Conservation (phyloP, 2,329 filamentous ascomycete genomes). For the Ophiostoma montium region DNA sequence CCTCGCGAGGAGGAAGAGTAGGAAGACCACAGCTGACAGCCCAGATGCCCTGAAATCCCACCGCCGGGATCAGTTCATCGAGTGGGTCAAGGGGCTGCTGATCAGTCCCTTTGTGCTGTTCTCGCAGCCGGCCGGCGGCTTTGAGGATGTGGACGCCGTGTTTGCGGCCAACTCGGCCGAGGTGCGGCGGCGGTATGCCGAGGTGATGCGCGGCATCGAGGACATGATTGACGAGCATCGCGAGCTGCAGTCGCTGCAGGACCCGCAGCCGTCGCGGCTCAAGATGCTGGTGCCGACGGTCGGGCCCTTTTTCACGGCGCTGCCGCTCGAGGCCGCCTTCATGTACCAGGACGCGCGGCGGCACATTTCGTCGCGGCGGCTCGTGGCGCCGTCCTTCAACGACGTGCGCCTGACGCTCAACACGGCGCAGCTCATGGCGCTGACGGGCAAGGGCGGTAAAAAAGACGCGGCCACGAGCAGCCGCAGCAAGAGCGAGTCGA, state of each 20-base stretch:
- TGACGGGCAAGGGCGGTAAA: constrained; percentile 22
- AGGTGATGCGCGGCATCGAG: constrained; percentile 92
- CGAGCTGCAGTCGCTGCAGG: constrained; percentile 47
- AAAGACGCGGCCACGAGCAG: constrained; percentile 28
- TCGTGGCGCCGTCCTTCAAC: constrained; percentile 94
- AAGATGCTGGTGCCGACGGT: constrained; percentile 83
- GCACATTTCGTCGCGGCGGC: constrained; percentile 78
- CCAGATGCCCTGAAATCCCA: constrained; percentile 63
- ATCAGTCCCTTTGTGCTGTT: constrained; percentile 95
- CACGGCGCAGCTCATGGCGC: constrained; percentile 83
- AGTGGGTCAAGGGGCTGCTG: constrained; percentile 93
- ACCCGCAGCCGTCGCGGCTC: constrained; percentile 68
- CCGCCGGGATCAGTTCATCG: constrained; percentile 74
- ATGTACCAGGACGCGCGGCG: constrained; percentile 75
- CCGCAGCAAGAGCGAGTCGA: constrained; percentile 19
- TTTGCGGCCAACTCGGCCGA: constrained; percentile 61
- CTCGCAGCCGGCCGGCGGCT: constrained; percentile 81
- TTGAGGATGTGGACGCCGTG: constrained; percentile 51
- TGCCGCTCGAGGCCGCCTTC: constrained; percentile 82
- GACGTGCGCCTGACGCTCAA: constrained; percentile 88
- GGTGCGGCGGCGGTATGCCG: constrained; percentile 77
- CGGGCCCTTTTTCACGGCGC: constrained; percentile 82
- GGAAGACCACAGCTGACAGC: neutral
- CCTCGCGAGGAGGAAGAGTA: neutral
- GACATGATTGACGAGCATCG: constrained; percentile 84